Percentiles rank a stretch among this genome's conserved stretches.
Evolutionary conservation across 352 stramenopile species (phyloP).

Genomic region (Lagenidium giganteum): DNA sequence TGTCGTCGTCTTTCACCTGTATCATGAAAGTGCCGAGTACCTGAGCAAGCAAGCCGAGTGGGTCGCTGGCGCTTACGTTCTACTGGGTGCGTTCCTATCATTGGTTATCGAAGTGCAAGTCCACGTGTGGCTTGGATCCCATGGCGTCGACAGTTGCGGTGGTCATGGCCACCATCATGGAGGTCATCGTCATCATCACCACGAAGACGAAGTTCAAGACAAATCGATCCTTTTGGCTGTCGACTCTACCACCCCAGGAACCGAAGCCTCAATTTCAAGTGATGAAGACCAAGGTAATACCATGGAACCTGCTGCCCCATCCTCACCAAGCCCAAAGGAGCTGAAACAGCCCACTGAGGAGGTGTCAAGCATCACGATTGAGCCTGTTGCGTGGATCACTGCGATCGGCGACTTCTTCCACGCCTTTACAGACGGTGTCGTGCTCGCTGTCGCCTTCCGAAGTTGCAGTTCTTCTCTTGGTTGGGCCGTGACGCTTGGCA

Average conservation of each 20-base stretch:
- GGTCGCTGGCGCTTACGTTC: constrained; percentile 15
- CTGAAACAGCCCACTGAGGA: too few species aligned
- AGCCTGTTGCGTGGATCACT: constrained; percentile 5
- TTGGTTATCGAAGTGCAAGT: constrained; percentile 19
- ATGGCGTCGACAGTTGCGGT: constrained; percentile 12
- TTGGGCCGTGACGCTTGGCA: constrained; percentile 2
- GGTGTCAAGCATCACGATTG: too few species aligned
- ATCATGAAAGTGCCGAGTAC: constrained; percentile 12
- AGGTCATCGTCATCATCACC: too few species aligned
- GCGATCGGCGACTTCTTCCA: constrained; percentile 2
- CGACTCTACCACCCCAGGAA: neutral
- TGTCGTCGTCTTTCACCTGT: constrained; percentile 21
- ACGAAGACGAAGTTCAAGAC: too few species aligned
- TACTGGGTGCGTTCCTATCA: constrained; percentile 16
- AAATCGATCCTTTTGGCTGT: too few species aligned
- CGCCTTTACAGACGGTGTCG: neutral
- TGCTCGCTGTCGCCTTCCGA: constrained; percentile 1
- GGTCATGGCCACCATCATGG: too few species aligned
- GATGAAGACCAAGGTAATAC: neutral
- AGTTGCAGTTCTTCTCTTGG: constrained; percentile 6
- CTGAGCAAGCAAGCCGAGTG: constrained; percentile 10
- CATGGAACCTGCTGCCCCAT: neutral
- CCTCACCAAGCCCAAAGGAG: neutral
- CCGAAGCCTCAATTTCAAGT: neutral
- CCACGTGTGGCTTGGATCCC: constrained; percentile 15